Percentiles rank a stretch among this genome's conserved stretches.
phyloP scores from a whole-genome alignment of 108 stramenopile species.

The Cylindrotheca fusiformis region DNA sequence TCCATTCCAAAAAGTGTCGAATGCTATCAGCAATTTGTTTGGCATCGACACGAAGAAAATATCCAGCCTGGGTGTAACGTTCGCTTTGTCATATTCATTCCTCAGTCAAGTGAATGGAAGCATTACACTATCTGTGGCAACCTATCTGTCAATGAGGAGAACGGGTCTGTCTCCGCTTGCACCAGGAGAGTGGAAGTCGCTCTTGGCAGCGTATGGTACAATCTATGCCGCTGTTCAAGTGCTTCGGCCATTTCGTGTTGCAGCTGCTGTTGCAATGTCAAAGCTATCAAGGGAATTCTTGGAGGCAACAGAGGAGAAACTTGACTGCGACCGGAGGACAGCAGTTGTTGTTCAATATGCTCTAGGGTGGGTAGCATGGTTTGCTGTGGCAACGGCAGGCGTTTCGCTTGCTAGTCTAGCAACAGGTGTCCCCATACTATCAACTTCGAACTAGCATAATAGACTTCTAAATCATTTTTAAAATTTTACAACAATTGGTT shows the following conservation, averaged over 20 bases:
- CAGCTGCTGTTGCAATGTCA: conserved; percentile 14
- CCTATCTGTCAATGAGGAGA: not conserved
- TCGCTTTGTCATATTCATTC: conserved; percentile 10
- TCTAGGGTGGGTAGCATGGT: not conserved
- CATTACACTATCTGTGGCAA: conserved; percentile 1
- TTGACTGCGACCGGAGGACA: conserved; percentile 3
- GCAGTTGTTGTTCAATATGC: conserved; percentile 15
- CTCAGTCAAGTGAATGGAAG: conserved; percentile 6
- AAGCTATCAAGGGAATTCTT: conserved; percentile 13
- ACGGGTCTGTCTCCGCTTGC: conserved; percentile 13
- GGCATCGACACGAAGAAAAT: conserved; percentile 12
- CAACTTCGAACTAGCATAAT: not conserved
- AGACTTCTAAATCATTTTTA: not conserved
- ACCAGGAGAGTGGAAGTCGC: conserved; percentile 18
- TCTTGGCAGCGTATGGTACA: conserved; percentile 7
- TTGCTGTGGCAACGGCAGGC: not conserved
- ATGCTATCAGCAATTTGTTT: conserved; percentile 10
- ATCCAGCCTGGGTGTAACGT: conserved; percentile 10
- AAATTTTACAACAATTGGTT: not conserved
- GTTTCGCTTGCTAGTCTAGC: not conserved
- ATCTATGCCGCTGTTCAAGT: conserved; percentile 7
- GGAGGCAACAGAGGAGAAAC: conserved; percentile 7
- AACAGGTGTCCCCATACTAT: not conserved
- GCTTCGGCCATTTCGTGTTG: conserved; percentile 17
- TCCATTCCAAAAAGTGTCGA: conserved; percentile 2